Evolutionary conservation across 2,329 filamentous ascomycete genomes (phyloP).

Genomic region (Xylaria sp.): DNA sequence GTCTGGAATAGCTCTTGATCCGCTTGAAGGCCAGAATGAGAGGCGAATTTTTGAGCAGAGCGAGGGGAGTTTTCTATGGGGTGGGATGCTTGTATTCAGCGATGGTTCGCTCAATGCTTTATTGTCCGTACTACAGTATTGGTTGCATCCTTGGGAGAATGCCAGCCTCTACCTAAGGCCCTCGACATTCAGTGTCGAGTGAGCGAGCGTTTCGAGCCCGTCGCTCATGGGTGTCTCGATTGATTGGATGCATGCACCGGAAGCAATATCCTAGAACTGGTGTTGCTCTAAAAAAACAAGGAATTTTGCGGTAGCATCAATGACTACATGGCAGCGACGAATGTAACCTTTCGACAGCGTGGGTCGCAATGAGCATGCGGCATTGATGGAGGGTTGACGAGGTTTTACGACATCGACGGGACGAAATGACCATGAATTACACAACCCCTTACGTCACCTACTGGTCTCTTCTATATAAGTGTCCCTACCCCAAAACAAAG

Average conservation of each 20-base stretch:
- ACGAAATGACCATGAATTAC: slow-evolving; percentile 16
- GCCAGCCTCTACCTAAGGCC: background rate
- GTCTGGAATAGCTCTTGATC: background rate
- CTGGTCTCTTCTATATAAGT: slow-evolving; percentile 8
- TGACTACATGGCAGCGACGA: slow-evolving; percentile 2
- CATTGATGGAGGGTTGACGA: slow-evolving; percentile 12
- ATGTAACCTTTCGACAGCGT: background rate
- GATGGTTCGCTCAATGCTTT: background rate
- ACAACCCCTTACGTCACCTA: slow-evolving; percentile 3
- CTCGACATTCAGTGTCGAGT: background rate
- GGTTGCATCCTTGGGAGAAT: background rate
- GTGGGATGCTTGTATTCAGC: background rate
- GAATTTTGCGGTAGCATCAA: slow-evolving; percentile 2
- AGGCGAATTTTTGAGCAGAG: background rate
- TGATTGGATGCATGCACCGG: background rate
- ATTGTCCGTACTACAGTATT: background rate
- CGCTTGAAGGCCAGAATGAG: background rate
- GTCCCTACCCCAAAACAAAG: background rate
- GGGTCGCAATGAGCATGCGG: background rate
- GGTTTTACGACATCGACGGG: slow-evolving; percentile 22
- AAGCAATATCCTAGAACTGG: background rate
- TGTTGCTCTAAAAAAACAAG: background rate
- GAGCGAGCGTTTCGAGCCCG: background rate
- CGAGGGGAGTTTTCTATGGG: too few relatives aligned
- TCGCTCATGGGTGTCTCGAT: background rate